Base-by-base conservation (phyloP, 169 alveolate genomes). In the Plasmodium sp. region DNA sequence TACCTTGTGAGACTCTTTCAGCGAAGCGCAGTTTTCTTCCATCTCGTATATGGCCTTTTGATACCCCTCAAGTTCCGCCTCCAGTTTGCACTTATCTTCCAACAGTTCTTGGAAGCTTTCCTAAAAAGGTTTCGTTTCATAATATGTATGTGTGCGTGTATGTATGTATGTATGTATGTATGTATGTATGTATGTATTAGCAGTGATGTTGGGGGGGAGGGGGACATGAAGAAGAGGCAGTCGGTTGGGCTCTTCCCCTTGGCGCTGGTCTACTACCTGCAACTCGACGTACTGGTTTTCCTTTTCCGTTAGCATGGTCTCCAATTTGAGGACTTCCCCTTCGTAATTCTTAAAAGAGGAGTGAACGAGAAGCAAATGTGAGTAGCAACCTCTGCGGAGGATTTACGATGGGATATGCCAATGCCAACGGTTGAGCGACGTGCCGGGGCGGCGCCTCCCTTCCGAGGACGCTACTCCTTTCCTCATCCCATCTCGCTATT, bases 1-100 rank as follows among this genome's bases (percentile, higher is more conserved):
- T 84, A 84, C 93, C 84, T 74, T 84, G 27, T 84, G 93, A 33
- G 84, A 71, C 41, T 84, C 93, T 72, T 84, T 84, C 74, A 45
- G 31, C 41, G 93, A 84, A 14, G 45, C 31, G 41, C 36, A 84
- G 41, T 84, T 84, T 84, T 84, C 93, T 81, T 84, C 81, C n/a
- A 84, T 84, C 48, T 84, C 93, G 43, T 62, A 84, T 33, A 84
- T 84, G 79, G 83, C 93, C 27, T 84, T 84, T 48, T 84, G 85
- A 41, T 84, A 84, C 14, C 81, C 43, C 18, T 72, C 31, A 6
- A 85, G 33, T 10, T 85, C 93, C 9, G 27, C 54, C 41, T 85
- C 93, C 7, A 85, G 18, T 54, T 85, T 85, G 41, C 81, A 74
- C 54, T 85, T 85, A 39, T 62, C 93, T 33, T 85, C 93, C 45